Percentiles rank a stretch among this genome's conserved stretches.
phyloP scores from a whole-genome alignment of 2,329 filamentous ascomycete genomes.

The Aciculosporium take region DNA sequence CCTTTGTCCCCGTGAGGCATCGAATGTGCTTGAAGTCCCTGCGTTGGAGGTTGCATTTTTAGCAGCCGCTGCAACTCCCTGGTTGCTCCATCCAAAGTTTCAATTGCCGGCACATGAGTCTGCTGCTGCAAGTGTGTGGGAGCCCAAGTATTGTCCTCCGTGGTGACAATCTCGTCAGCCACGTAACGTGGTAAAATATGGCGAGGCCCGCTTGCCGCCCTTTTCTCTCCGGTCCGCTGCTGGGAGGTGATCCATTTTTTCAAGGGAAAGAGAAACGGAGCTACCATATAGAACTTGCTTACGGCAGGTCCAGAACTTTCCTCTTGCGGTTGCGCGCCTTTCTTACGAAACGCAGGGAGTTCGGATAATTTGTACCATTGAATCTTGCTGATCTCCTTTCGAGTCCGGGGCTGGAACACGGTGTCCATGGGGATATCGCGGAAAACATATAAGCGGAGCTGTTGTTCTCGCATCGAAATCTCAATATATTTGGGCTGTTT shows the following conservation, averaged over 20 bases:
- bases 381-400: conserved; percentile 96
- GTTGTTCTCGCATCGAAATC: conserved; percentile 80
- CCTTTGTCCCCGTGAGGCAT: conserved; percentile 28
- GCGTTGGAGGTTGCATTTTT: conserved; percentile 38
- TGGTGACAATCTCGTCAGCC: conserved; percentile 41
- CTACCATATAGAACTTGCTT: conserved; percentile 97
- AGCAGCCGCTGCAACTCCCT: conserved; percentile 39
- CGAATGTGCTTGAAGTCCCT: conserved; percentile 27
- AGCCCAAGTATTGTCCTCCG: conserved; percentile 46
- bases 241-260: conserved; percentile 87
- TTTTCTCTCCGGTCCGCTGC: conserved; percentile 52
- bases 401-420: conserved; percentile 73
- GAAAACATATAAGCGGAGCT: conserved; percentile 86
- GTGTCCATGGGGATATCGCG: conserved; percentile 77
- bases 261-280: conserved; percentile 72
- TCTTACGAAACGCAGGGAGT: conserved; percentile 68
- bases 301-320: conserved; percentile 45
- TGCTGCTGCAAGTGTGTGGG: conserved; percentile 22
- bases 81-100: conserved; percentile 36
- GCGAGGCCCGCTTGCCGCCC: conserved; percentile 25
- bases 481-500: conserved; percentile 71
- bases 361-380: conserved; percentile 87
- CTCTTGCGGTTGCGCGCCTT: conserved; percentile 41
- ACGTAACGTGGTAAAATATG: conserved; percentile 25
- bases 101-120: conserved; percentile 24